These are phyloP conservation scores for Aphanomyces euteiches DNA, from an alignment of 352 stramenopile species.

Conservation along the genomic window DNA sequence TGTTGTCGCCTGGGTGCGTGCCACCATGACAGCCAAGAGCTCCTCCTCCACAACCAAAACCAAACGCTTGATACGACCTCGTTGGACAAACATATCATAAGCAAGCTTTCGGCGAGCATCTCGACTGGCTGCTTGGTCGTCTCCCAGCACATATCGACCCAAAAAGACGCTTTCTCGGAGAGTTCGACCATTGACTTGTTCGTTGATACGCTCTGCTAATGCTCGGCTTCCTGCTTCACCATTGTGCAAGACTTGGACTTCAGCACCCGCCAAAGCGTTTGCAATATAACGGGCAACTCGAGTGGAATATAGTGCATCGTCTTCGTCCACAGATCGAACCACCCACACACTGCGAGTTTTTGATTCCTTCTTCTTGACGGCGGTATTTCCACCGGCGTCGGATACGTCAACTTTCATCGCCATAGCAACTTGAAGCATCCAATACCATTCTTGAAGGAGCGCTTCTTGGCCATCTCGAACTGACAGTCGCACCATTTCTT, in stretches of 20 bases:
- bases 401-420: slow-evolving; percentile 27
- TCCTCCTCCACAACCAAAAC: slow-evolving; percentile 27
- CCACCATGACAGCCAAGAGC: slow-evolving; percentile 19
- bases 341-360: slow-evolving; percentile 29
- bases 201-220: slow-evolving; percentile 25
- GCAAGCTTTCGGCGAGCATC: slow-evolving; percentile 17
- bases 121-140: slow-evolving; percentile 22
- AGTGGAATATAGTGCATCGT: slow-evolving; percentile 16
- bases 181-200: slow-evolving; percentile 17
- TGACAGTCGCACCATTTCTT: slow-evolving; percentile 26
- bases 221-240: neutral
- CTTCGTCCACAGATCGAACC: slow-evolving; percentile 12
- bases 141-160: slow-evolving; percentile 12
- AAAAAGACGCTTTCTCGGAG: slow-evolving; percentile 26
- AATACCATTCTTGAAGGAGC: slow-evolving; percentile 29
- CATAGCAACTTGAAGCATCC: slow-evolving; percentile 30
- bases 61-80: slow-evolving; percentile 28
- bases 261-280: slow-evolving; percentile 14
- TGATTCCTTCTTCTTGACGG: slow-evolving; percentile 24
- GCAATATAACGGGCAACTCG: slow-evolving; percentile 10
- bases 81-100: slow-evolving; percentile 27
- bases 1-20: slow-evolving; percentile 1
- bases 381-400: neutral
- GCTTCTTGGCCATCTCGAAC: slow-evolving; percentile 26
- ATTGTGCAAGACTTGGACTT: slow-evolving; percentile 28